Conservation (phyloP, 2,329 filamentous ascomycete species). For the Cercospora berteroae region DNA sequence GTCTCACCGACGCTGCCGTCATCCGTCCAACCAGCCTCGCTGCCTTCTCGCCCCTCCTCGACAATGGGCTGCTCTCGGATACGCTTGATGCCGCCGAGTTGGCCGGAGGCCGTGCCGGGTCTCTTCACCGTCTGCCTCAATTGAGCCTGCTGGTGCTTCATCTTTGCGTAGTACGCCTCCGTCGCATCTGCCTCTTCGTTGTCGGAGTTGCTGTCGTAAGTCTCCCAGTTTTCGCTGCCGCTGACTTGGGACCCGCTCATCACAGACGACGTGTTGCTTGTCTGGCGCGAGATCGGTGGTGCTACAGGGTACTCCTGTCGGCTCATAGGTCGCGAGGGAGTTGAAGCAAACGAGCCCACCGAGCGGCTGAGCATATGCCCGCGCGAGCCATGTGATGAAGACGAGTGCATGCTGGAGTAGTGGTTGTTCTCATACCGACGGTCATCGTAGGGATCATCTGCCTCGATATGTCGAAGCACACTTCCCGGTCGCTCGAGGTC, state of each 20-base stretch:
- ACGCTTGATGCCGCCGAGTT: conserved; percentile 28
- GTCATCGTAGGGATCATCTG: conserved; percentile 86
- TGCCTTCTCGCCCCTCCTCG: conserved; percentile 34
- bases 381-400: conserved; percentile 11
- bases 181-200: conserved; percentile 61
- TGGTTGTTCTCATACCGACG: conserved; percentile 28
- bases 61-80: conserved; percentile 31
- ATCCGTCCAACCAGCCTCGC: conserved; percentile 40
- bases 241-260: conserved; percentile 31
- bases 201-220: conserved; percentile 68
- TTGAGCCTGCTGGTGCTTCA: conserved; percentile 54
- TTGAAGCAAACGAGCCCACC: conserved; percentile 29
- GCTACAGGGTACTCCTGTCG: conserved; percentile 30
- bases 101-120: conserved; percentile 15
- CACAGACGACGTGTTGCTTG: conserved; percentile 37
- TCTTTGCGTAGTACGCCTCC: conserved; percentile 76
- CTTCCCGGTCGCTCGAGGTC: conserved; percentile 54
- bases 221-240: conserved; percentile 96
- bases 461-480: conserved; percentile 59
- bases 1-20: conserved; percentile 38
- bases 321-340: conserved; percentile 32
- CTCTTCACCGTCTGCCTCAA: conserved; percentile 46
- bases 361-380: conserved; percentile 20
- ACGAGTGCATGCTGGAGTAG: conserved; percentile 25
- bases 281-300: conserved; percentile 35